Evolutionary conservation across 2,329 filamentous ascomycete genomes (phyloP).

Genomic region (Periconia digitata): DNA sequence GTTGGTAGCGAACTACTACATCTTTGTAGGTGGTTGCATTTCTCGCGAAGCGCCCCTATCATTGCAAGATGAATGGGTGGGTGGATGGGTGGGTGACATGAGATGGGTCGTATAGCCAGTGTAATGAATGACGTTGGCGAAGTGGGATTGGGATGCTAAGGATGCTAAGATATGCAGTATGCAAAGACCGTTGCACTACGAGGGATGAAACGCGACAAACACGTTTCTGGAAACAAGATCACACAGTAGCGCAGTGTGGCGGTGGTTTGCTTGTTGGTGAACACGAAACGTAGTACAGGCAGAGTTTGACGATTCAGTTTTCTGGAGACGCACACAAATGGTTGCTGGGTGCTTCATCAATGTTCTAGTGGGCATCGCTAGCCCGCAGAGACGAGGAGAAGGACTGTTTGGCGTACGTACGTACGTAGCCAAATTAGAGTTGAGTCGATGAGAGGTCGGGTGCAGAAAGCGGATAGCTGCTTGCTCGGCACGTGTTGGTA

Average conservation of each 20-base stretch:
- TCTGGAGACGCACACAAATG: neutral
- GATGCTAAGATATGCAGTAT: no score
- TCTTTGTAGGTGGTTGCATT: neutral
- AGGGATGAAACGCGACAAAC: neutral
- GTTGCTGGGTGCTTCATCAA: no score
- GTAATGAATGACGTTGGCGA: no score
- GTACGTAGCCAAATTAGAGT: neutral
- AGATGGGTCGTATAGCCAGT: no score
- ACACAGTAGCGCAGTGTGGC: slow-evolving; percentile 1
- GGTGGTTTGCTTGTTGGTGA: neutral
- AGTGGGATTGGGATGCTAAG: neutral
- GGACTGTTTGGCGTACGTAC: neutral
- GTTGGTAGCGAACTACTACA: neutral
- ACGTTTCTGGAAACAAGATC: neutral
- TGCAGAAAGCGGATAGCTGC: neutral
- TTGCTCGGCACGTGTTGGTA: neutral
- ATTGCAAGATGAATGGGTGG: neutral
- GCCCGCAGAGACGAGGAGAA: neutral
- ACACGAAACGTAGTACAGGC: neutral
- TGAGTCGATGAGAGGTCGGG: neutral
- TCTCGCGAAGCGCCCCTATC: neutral
- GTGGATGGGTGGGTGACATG: neutral
- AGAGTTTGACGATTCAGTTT: neutral
- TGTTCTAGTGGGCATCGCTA: no score
- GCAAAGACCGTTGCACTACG: neutral